A percentile compares a stretch with the other conserved stretches of the same genome.
Conservation (phyloP, 140 eudicot genomes). For the Eryngium alpinum region DNA sequence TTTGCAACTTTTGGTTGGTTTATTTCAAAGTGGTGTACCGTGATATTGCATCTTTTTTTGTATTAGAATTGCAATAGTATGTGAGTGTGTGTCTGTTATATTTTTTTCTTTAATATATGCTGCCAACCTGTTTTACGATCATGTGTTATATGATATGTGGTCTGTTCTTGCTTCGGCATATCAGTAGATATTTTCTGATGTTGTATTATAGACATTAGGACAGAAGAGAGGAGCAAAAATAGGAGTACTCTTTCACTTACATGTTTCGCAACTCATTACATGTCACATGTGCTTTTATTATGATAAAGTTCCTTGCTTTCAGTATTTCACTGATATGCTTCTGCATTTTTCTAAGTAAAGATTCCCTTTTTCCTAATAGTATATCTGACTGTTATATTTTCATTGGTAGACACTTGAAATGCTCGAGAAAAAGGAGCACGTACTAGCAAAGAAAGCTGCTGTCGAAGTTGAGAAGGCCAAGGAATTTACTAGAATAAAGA, state of each 20-base stretch:
- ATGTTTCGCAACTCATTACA: neutral
- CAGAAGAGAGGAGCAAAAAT: neutral
- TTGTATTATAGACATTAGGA: neutral
- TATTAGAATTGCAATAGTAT: too few species aligned
- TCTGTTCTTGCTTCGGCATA: too few species aligned
- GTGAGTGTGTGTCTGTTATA: too few species aligned
- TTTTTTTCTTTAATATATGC: too few species aligned
- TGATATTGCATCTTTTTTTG: too few species aligned
- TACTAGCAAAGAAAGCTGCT: conserved; percentile 43
- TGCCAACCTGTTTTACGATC: too few species aligned
- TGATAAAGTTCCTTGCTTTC: neutral
- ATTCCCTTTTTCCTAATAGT: neutral
- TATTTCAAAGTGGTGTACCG: too few species aligned
- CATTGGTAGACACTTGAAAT: conserved; percentile 45
- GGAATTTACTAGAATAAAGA: conserved; percentile 40
- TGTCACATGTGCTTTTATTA: neutral
- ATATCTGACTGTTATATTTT: neutral
- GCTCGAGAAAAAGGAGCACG: conserved; percentile 52
- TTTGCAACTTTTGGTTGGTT: too few species aligned
- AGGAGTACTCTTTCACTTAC: neutral
- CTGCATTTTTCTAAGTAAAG: neutral
- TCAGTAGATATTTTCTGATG: too few species aligned
- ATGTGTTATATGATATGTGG: too few species aligned
- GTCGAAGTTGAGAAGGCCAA: conserved; percentile 49
- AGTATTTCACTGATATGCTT: neutral